A percentile compares a stretch with the other conserved stretches of the same genome.
Conservation (phyloP, 495 filamentous ascomycete genomes). For the Hyaloscypha variabilis region DNA sequence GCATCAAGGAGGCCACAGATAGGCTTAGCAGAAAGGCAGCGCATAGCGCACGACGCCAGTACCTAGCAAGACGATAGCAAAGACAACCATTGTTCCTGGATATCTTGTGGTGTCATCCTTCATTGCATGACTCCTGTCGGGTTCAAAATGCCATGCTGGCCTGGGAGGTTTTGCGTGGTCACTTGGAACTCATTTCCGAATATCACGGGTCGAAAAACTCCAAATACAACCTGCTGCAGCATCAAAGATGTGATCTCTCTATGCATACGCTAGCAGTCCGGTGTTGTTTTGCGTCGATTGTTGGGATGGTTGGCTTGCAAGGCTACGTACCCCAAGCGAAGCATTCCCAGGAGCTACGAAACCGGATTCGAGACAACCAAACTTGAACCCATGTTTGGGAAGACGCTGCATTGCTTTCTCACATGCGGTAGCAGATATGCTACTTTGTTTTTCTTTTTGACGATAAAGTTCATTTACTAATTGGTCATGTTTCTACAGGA, state of each 20-base stretch:
- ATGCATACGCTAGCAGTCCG: neutral
- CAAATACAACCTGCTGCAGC: neutral
- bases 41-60: conserved; percentile 33
- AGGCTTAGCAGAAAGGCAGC: conserved; percentile 31
- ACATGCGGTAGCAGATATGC: no score
- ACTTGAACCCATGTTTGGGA: neutral
- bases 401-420: neutral
- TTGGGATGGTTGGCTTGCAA: neutral
- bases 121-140: conserved; percentile 35
- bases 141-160: conserved; percentile 17
- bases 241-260: neutral
- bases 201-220: neutral
- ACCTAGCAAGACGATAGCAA: conserved; percentile 65
- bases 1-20: conserved; percentile 31
- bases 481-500: conserved; percentile 53
- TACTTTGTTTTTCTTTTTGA: neutral
- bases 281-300: neutral
- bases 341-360: conserved; percentile 4
- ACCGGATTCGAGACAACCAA: conserved; percentile 4
- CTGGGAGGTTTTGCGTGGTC: neutral
- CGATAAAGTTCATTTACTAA: neutral
- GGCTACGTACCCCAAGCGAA: neutral
- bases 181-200: neutral
- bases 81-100: conserved; percentile 47
- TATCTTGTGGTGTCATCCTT: conserved; percentile 33